Percentiles rank a stretch among this genome's conserved stretches.
These are phyloP conservation scores for Zanthoxylum bungeanum DNA, from an alignment of 345 rosid species.

Conservation along the genomic window DNA sequence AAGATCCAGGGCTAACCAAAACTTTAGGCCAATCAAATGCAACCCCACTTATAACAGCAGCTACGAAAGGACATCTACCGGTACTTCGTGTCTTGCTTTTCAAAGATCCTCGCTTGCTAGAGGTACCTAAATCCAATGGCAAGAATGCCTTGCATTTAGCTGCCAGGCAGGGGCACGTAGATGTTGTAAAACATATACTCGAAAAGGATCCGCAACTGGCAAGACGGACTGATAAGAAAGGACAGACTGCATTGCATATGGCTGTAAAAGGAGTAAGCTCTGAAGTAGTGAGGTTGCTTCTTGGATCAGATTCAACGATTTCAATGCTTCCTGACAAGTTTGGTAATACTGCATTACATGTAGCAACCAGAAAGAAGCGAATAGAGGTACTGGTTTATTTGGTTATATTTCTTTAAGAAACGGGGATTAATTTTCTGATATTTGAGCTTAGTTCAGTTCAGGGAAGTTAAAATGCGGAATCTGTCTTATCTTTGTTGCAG, in stretches of 20 bases:
- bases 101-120: slow-evolving; percentile 58
- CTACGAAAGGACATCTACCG: slow-evolving; percentile 63
- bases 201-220: slow-evolving; percentile 70
- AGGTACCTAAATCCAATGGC: slow-evolving; percentile 65
- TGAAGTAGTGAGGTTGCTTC: slow-evolving; percentile 66
- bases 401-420: not conserved
- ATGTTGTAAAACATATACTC: slow-evolving; percentile 67
- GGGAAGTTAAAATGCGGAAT: not conserved
- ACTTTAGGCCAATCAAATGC: slow-evolving; percentile 79
- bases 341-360: slow-evolving; percentile 76
- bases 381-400: slow-evolving; percentile 46
- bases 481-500: slow-evolving; percentile 37
- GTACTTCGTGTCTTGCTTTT: slow-evolving; percentile 64
- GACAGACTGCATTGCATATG: slow-evolving; percentile 94
- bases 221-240: slow-evolving; percentile 84
- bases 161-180: slow-evolving; percentile 87
- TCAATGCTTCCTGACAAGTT: slow-evolving; percentile 87
- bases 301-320: slow-evolving; percentile 65
- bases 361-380: slow-evolving; percentile 87
- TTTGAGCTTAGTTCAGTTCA: not conserved
- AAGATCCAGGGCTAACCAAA: slow-evolving; percentile 59
- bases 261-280: slow-evolving; percentile 86
- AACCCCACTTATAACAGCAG: slow-evolving; percentile 84
- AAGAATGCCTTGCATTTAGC: slow-evolving; percentile 91
- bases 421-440: not conserved